Percentiles rank a stretch among this genome's conserved stretches.
These are phyloP conservation scores for Viridothelium virens DNA, from an alignment of 495 filamentous ascomycete genomes.

Conservation along the genomic window DNA sequence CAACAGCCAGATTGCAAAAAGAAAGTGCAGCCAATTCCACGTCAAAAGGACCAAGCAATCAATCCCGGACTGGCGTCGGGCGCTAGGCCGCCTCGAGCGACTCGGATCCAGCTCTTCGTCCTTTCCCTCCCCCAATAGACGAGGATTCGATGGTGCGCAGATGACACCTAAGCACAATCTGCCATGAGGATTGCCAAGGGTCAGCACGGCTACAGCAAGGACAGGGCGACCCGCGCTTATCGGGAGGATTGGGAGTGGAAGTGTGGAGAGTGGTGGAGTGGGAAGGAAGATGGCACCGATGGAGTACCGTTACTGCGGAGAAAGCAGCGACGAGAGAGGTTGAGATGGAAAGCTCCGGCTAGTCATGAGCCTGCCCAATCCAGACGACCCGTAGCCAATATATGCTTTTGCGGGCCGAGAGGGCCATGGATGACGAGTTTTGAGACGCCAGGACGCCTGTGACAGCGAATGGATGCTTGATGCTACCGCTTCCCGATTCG, in stretches of 20 bases:
- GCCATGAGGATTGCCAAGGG: background rate
- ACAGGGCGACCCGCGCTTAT: too few relatives aligned
- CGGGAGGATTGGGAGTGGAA: background rate
- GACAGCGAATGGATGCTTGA: slow-evolving; percentile 10
- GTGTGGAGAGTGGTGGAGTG: background rate
- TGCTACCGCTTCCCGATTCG: slow-evolving; percentile 11
- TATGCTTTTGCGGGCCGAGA: slow-evolving; percentile 3
- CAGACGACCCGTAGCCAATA: background rate
- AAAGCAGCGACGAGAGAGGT: background rate
- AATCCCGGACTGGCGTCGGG: background rate
- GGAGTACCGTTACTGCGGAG: background rate
- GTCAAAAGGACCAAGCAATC: slow-evolving; percentile 4
- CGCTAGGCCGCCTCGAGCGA: background rate
- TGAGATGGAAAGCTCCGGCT: background rate
- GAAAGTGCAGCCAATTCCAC: slow-evolving; percentile 6
- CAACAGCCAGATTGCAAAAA: background rate
- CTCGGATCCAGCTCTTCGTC: slow-evolving; percentile 1
- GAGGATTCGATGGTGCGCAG: background rate
- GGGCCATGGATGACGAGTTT: slow-evolving; percentile 6
- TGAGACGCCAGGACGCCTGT: slow-evolving; percentile 3
- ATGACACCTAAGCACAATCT: too few relatives aligned
- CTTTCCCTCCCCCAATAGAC: background rate
- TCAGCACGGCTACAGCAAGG: background rate
- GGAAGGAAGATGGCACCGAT: background rate
- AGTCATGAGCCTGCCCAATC: background rate